A percentile compares a stretch with the other conserved stretches of the same genome.
Evolutionary conservation across 2,329 filamentous ascomycete genomes (phyloP).

Genomic region (Diplocarpon mali): DNA sequence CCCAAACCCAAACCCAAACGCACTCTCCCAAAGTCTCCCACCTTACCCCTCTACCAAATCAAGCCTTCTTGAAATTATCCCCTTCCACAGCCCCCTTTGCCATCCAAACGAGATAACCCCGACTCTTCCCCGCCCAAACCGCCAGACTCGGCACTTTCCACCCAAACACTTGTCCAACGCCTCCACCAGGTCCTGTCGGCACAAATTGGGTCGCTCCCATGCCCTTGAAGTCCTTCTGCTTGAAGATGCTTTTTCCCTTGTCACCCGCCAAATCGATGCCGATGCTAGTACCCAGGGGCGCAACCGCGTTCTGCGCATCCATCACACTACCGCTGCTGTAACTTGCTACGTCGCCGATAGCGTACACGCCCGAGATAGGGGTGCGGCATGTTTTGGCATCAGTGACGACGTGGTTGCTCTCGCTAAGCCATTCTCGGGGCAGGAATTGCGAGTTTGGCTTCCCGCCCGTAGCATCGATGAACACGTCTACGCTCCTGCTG

Average conservation of each 20-base stretch:
- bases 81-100: conserved; percentile 16
- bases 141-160: conserved; percentile 29
- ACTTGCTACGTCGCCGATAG: conserved; percentile 35
- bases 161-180: conserved; percentile 30
- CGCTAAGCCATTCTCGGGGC: conserved; percentile 34
- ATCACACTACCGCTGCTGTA: conserved; percentile 32
- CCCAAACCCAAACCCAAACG: too few relatives aligned
- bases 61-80: conserved; percentile 8
- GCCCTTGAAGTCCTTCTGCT: conserved; percentile 24
- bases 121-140: conserved; percentile 29
- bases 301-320: conserved; percentile 30
- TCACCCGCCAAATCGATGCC: conserved; percentile 32
- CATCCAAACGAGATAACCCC: conserved; percentile 27
- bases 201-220: conserved; percentile 29
- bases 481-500: conserved; percentile 32
- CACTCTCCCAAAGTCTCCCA: neutral
- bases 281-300: conserved; percentile 34
- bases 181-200: conserved; percentile 29
- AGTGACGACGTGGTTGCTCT: conserved; percentile 36
- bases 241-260: conserved; percentile 1
- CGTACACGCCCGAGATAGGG: conserved; percentile 33
- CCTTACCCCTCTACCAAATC: neutral
- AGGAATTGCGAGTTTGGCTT: conserved; percentile 34
- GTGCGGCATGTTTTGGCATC: conserved; percentile 36
- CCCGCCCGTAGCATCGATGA: conserved; percentile 35